These are phyloP conservation scores for Astragalus glycyphyllos DNA, from an alignment of 306 rosid species.

Conservation along the genomic window DNA sequence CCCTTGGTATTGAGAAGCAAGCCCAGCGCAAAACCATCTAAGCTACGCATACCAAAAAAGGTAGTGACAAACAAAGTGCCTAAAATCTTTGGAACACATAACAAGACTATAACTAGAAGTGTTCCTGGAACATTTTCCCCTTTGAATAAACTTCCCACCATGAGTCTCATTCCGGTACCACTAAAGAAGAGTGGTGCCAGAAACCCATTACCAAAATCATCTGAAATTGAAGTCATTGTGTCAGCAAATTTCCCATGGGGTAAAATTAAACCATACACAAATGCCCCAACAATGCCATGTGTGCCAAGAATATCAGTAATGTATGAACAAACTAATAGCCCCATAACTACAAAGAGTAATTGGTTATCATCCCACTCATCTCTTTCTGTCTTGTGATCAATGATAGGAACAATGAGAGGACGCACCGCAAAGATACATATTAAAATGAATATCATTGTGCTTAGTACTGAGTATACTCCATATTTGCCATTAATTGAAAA, in stretches of 20 bases:
- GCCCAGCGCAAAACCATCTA: constrained; percentile 51
- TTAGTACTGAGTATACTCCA: constrained; percentile 3
- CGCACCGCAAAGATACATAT: constrained; percentile 41
- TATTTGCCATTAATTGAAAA: constrained; percentile 17
- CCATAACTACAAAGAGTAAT: constrained; percentile 42
- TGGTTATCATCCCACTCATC: constrained; percentile 42
- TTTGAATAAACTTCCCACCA: background rate
- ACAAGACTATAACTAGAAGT: constrained; percentile 11
- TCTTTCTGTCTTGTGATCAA: constrained; percentile 22
- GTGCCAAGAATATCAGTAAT: constrained; percentile 53
- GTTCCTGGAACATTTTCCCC: background rate
- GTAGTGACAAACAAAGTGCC: constrained; percentile 42
- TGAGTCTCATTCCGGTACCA: constrained; percentile 40
- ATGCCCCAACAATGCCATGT: constrained; percentile 53
- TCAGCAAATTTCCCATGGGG: constrained; percentile 51
- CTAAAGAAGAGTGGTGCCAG: constrained; percentile 39
- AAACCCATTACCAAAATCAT: constrained; percentile 44
- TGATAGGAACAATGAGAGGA: constrained; percentile 12
- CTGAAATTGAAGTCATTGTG: constrained; percentile 15
- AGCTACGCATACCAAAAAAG: constrained; percentile 24
- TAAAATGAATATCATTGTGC: background rate
- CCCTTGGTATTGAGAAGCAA: constrained; percentile 56
- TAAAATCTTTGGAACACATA: constrained; percentile 43
- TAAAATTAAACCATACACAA: constrained; percentile 54
- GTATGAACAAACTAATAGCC: constrained; percentile 12